Evolutionary conservation across 768 basidiomycete species (phyloP), one percentile per base, ranked within the genome.

Genomic region (Lentinula raphanica): DNA sequence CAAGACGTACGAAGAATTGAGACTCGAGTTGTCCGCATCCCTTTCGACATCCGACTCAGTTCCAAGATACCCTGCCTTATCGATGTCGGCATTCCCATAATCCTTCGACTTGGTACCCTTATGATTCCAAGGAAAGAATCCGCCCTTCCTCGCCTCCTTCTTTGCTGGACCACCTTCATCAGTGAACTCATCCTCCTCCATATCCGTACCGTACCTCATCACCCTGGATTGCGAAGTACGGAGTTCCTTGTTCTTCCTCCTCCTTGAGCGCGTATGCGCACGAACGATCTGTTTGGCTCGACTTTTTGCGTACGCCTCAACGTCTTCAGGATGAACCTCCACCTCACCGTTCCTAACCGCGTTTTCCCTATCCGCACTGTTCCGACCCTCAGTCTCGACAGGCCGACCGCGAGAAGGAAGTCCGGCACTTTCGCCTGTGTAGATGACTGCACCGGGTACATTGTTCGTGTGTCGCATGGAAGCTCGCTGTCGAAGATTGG

Each of bases 71-170:
- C 53, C 53, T 15, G 42, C 27, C 25, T 28, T 39, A 42, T 54
- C 53, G n/a, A 54, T 54, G 17, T 54, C 53, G 3, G 36, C 53
- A 29, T 54, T 54, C 4, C 53, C 53, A 42, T 54, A 54, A 42
- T 54, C 53, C 19, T 42, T 56, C 12, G 40, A 44, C 29, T 56
- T 56, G 36, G 44, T 45, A 27, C 31, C 32, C 19, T 40, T 54
- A 42, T 35, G 38, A 15, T 42, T 8, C 21, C 25, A 27, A 6
- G 23, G 28, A 3, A 31, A 36, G 8, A 53, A 39, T 2, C 3
- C 5, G 36, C 2, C n/a, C 36, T 13, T 19, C 29, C 46, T 29
- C 12, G 8, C 5, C 5, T 23, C 15, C 32, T 36, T 36, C 3
- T 31, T 35, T 5, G 5, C 29, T 5, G n/a, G n/a, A n/a, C n/a